A percentile compares a stretch with the other conserved stretches of the same genome.
Evolutionary conservation across 805 yeast species (phyloP).

Genomic region (Hanseniaspora singularis): DNA sequence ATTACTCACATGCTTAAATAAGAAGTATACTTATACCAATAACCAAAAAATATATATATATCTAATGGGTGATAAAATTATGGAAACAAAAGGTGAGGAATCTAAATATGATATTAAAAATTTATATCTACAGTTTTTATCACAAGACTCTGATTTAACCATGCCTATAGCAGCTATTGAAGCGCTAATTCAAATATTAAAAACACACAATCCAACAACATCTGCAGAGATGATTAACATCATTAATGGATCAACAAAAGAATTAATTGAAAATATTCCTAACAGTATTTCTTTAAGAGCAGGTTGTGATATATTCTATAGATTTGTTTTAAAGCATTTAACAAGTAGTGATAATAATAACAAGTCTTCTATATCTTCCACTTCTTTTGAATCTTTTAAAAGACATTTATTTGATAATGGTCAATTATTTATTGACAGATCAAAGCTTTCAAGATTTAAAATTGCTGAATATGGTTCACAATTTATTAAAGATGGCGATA

Average conservation of each 20-base stretch:
- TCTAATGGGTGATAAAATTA: too few relatives aligned
- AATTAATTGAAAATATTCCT: conserved; percentile 64
- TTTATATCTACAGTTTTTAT: conserved; percentile 66
- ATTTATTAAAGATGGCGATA: conserved; percentile 87
- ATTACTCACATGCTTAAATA: too few relatives aligned
- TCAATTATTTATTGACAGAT: conserved; percentile 77
- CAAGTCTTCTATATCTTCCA: conserved; percentile 51
- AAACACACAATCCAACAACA: conserved; percentile 78
- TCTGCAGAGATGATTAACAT: conserved; percentile 83
- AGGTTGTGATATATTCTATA: conserved; percentile 91
- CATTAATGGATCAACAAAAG: conserved; percentile 62
- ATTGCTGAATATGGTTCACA: conserved; percentile 81
- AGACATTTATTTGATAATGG: conserved; percentile 87
- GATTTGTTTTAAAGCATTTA: conserved; percentile 62
- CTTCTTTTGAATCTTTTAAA: conserved; percentile 92
- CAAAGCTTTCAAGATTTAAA: conserved; percentile 76
- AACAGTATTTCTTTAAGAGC: conserved; percentile 91
- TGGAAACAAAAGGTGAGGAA: background rate
- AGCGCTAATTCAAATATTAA: conserved; percentile 71
- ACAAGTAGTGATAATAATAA: conserved; percentile 30
- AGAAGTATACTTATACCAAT: too few relatives aligned
- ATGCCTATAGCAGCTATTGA: conserved; percentile 99
- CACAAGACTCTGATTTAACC: conserved; percentile 90
- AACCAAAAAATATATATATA: too few relatives aligned
- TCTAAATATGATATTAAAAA: conserved; percentile 60